Evolutionary conservation across 2,329 filamentous ascomycete species (phyloP), one percentile per base, ranked within the genome.

Genomic region (Trichoderma citrinoviride): DNA sequence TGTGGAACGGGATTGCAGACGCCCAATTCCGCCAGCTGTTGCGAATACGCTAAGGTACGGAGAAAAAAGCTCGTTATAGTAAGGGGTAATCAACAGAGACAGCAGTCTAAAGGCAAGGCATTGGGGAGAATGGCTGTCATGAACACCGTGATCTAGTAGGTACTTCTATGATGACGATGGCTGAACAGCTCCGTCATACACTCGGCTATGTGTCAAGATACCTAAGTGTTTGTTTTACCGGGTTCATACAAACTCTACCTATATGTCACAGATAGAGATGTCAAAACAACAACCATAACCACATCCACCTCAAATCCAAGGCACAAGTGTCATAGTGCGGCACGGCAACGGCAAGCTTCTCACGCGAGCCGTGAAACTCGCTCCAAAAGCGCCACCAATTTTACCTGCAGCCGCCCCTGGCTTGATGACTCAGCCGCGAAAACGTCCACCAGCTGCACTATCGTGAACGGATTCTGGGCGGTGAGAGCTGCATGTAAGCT

Each of bases 1-100:
- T n/a, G 14, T 19, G 44, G 46, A 49, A 41, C 4, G 19, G 33
- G n/a, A 37, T 37, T 27, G 27, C 33, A n/a, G 27, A 60, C 44
- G 56, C 43, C 19, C 25, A 19, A 37, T 25, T 27, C 33, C 33
- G 33, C 33, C 33, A n/a, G 40, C 56, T 25, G 14, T 46, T 25
- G 56, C 56, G 56, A 60, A 60, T 60, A 60, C 56, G n/a, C n/a
- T n/a, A n/a, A n/a, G 56, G 56, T 40, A 60, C 50, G 19, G 56
- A 41, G 23, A 25, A 37, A 21, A 21, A 15, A 25, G 17, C 17
- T 14, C 23, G 12, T 52, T 17, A 37, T 37, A 37, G n/a, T n/a
- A n/a, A n/a, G 33, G 33, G 33, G 33, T 37, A 37, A 37, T 33
- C 7, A 33, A 2, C 29, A 33, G 27, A 7, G 6, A 10, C 7